Percentiles rank a stretch among this genome's conserved stretches.
Conservation (phyloP, 2,329 filamentous ascomycete species). For the Calonectria pseudoturangicola region DNA sequence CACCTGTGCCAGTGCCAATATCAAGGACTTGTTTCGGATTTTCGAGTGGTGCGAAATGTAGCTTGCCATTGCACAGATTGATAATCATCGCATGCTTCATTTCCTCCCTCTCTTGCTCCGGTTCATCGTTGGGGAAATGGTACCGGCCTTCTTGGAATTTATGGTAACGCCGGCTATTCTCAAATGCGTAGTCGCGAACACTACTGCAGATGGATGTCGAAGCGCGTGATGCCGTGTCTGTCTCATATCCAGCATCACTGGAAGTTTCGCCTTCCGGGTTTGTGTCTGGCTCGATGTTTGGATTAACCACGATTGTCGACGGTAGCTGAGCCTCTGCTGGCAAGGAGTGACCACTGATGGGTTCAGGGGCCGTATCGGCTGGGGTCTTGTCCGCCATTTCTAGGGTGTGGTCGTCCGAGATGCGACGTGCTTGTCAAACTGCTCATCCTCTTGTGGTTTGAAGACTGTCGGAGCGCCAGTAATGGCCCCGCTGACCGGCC, state of each 20-base stretch:
- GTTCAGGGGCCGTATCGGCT: not conserved
- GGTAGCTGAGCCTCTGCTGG: not conserved
- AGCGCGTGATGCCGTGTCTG: conserved; percentile 10
- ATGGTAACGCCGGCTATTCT: conserved; percentile 32
- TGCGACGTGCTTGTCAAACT: not conserved
- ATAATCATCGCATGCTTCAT: conserved; percentile 36
- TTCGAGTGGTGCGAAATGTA: conserved; percentile 23
- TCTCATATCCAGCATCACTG: conserved; percentile 26
- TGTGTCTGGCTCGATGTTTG: conserved; percentile 3
- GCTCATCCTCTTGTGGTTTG: not conserved
- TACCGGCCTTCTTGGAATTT: conserved; percentile 31
- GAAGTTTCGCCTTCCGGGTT: not conserved
- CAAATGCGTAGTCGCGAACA: conserved; percentile 36
- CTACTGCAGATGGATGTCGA: conserved; percentile 32
- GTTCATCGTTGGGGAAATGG: conserved; percentile 36
- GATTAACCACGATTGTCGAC: not conserved
- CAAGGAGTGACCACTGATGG: not conserved
- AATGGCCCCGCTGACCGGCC: not conserved
- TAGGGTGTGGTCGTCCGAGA: not conserved
- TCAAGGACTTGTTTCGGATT: conserved; percentile 30
- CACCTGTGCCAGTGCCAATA: conserved; percentile 31
- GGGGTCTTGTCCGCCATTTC: not conserved
- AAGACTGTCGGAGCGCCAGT: not conserved
- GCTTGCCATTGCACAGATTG: conserved; percentile 25
- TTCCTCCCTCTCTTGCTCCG: conserved; percentile 30